Evolutionary conservation across 805 yeast species (phyloP).

Genomic region (Wickerhamiella australiensis): DNA sequence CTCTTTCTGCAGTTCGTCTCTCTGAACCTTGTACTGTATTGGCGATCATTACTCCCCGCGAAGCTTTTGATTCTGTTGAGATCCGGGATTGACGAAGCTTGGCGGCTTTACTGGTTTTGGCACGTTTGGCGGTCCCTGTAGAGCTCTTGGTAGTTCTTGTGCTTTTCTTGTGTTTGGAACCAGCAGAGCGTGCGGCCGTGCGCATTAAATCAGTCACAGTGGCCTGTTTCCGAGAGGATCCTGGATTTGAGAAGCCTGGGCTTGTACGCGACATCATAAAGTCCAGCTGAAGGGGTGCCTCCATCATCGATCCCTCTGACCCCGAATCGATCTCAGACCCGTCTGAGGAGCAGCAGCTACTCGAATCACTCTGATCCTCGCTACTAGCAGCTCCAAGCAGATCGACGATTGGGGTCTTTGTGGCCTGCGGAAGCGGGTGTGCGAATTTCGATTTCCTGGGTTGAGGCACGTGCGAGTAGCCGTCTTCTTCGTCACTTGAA

Average conservation of each 20-base stretch:
- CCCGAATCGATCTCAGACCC: background rate
- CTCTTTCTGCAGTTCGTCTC: too few species aligned
- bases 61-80: too few species aligned
- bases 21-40: too few species aligned
- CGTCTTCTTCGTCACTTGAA: background rate
- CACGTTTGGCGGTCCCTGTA: too few species aligned
- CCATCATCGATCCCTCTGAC: background rate
- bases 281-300: background rate
- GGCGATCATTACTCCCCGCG: too few species aligned
- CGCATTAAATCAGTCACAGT: conserved; percentile 4
- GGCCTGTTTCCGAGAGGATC: background rate
- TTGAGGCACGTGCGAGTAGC: background rate
- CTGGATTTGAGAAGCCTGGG: too few species aligned
- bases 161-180: background rate
- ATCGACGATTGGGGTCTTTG: too few species aligned
- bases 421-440: background rate
- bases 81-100: too few species aligned
- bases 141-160: too few species aligned
- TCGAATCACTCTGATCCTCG: background rate
- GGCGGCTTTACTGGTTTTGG: too few species aligned
- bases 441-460: background rate
- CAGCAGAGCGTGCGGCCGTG: background rate
- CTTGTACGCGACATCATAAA: background rate
- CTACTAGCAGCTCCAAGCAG: background rate
- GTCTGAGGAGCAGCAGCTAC: background rate